These are phyloP conservation scores for Phytophthora pseudosyringae DNA, from an alignment of 352 stramenopile genomes.

Conservation along the genomic window DNA sequence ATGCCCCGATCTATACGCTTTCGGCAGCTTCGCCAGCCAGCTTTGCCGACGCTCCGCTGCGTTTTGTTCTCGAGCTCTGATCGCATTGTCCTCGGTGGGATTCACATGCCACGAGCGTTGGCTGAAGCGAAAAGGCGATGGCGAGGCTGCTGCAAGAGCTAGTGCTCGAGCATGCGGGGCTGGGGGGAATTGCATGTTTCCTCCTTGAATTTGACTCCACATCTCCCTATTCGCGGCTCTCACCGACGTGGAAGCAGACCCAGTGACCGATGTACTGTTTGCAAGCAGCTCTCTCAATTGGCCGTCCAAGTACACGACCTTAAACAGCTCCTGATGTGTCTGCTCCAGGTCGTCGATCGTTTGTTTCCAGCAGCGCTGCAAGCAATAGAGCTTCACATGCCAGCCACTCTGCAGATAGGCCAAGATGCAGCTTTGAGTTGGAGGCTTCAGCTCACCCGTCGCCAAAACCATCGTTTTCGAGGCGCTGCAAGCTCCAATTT, in stretches of 20 bases:
- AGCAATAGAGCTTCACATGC: slow-evolving; percentile 16
- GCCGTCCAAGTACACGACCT: slow-evolving; percentile 8
- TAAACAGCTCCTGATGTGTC: background rate
- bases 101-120: background rate
- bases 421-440: slow-evolving; percentile 13
- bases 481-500: slow-evolving; percentile 5
- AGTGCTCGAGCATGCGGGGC: slow-evolving; percentile 4
- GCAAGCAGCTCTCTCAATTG: slow-evolving; percentile 4
- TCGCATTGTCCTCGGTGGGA: background rate
- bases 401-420: slow-evolving; percentile 15
- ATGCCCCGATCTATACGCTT: no score
- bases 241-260: background rate
- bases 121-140: background rate
- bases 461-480: slow-evolving; percentile 10
- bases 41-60: background rate
- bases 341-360: slow-evolving; percentile 5
- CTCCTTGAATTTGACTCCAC: slow-evolving; percentile 8
- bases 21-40: no score
- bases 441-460: slow-evolving; percentile 9
- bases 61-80: background rate
- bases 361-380: slow-evolving; percentile 17
- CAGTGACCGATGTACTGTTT: background rate
- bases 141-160: background rate
- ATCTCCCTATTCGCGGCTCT: slow-evolving; percentile 1
- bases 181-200: background rate